Evolutionary conservation across 2,329 filamentous ascomycete species (phyloP), one percentile per base, ranked within the genome.

Genomic region (Seiridium unicorne): DNA sequence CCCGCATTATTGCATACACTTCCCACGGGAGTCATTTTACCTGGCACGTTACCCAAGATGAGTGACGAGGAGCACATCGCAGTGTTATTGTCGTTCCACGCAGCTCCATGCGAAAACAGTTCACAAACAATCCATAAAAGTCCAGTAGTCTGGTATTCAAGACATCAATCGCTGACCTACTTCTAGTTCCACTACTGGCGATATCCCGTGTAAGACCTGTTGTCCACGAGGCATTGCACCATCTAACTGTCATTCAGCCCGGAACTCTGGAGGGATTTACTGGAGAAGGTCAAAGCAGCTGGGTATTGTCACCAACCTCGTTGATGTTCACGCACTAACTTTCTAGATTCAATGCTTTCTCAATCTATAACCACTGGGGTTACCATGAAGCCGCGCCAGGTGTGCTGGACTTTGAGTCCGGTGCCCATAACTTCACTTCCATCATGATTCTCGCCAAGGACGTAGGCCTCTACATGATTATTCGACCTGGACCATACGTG

Each of bases 401-500:
- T 0, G 62, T 63, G 0, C 66, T 81, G 5, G 82, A 84, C 68
- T 84, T 85, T 62, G 73, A 76, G 56, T 83, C 73, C 10, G 82
- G 79, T 3, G 80, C 82, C 3, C 83, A 82, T 61, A 76, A 86
- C 64, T 81, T 85, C 60, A 79, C 78, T 4, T 72, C 74, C 7
- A 76, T 86, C 46, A 79, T 84, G 56, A 78, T 81, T 35, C 74
- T 84, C 34, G 83, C 83, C 3, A 79, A 84, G 63, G 76, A 82
- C 44, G 72, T 84, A 32, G 83, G 83, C 2, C 71, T 85, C 44
- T 85, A 84, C 63, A 77, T 84, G 44, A 79, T 86, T 35, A 78
- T 81, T 1, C 76, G 85, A 0, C 84, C 85, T 0, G 85, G 86
- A 0, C 85, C 85, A 0, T 89, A 89, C 60, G 80, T 86, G 60